Percentiles rank a stretch among this genome's conserved stretches.
phyloP scores from a whole-genome alignment of 2,329 filamentous ascomycete species.

The Chaetomiaceae sp. region DNA sequence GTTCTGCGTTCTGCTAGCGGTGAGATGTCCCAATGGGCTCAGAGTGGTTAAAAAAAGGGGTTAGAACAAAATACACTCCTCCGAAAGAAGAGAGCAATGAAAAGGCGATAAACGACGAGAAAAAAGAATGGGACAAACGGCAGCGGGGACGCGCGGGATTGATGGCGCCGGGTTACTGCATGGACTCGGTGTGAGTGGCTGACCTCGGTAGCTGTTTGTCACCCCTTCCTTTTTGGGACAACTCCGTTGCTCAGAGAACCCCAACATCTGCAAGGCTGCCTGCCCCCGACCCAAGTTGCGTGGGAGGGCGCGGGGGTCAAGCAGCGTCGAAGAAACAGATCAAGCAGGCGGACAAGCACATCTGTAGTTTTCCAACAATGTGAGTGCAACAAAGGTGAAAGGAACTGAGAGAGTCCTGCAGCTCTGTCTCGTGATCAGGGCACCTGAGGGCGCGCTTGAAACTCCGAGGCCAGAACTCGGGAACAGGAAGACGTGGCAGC shows the following conservation, averaged over 20 bases:
- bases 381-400: background rate
- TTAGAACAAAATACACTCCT: too few relatives aligned
- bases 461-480: background rate
- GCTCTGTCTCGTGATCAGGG: slow-evolving; percentile 4
- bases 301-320: slow-evolving; percentile 2
- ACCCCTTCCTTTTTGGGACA: background rate
- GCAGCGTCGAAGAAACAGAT: too few relatives aligned
- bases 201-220: background rate
- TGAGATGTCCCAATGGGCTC: too few relatives aligned
- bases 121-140: too few relatives aligned
- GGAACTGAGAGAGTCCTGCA: background rate
- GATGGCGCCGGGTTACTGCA: background rate
- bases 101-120: too few relatives aligned
- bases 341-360: too few relatives aligned
- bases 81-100: too few relatives aligned
- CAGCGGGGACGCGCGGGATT: slow-evolving; percentile 2
- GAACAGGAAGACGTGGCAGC: slow-evolving; percentile 15
- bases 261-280: background rate
- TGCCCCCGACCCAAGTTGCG: background rate
- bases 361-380: too few relatives aligned
- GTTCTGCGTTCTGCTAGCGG: too few relatives aligned
- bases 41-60: too few relatives aligned
- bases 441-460: background rate
- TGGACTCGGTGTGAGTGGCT: slow-evolving; percentile 4
- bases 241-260: background rate